These are phyloP conservation scores for Epichloe glyceriae DNA, from an alignment of 2,329 filamentous ascomycete species.

Conservation along the genomic window DNA sequence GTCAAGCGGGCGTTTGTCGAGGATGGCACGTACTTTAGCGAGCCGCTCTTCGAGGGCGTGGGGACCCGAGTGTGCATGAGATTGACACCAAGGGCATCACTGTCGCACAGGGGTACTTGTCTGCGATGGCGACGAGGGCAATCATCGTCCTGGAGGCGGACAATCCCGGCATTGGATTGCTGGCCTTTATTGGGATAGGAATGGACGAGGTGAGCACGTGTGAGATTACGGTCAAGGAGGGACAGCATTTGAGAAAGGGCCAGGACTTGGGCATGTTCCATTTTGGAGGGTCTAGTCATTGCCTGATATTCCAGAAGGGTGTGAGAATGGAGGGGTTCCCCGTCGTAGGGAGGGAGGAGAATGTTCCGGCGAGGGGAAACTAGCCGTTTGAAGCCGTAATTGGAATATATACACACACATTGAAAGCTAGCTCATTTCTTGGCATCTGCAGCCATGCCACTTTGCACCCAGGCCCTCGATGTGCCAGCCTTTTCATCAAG, in stretches of 20 bases:
- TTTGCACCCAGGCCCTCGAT: slow-evolving; percentile 51
- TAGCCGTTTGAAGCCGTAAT: slow-evolving; percentile 19
- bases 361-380: slow-evolving; percentile 26
- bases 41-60: slow-evolving; percentile 30
- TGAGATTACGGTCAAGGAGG: slow-evolving; percentile 55
- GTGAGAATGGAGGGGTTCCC: slow-evolving; percentile 34
- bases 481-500: slow-evolving; percentile 43
- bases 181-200: slow-evolving; percentile 58
- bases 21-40: slow-evolving; percentile 56
- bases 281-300: slow-evolving; percentile 62
- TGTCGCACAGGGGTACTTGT: slow-evolving; percentile 52
- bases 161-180: slow-evolving; percentile 51
- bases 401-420: too few species aligned
- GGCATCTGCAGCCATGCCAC: slow-evolving; percentile 55
- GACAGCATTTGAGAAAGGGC: slow-evolving; percentile 54
- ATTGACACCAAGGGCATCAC: slow-evolving; percentile 31
- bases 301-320: slow-evolving; percentile 49
- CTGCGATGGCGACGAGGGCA: slow-evolving; percentile 53
- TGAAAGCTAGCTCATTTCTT: slow-evolving; percentile 25
- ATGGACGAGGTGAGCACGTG: slow-evolving; percentile 69
- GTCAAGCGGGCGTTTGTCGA: slow-evolving; percentile 43
- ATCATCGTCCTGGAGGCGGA: slow-evolving; percentile 61
- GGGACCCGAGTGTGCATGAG: slow-evolving; percentile 14
- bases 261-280: slow-evolving; percentile 69
- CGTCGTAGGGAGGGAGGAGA: slow-evolving; percentile 20